A percentile compares a stretch with the other conserved stretches of the same genome.
These are phyloP conservation scores for Conidiobolus incongruus DNA, from an alignment of 371 early-diverging fungal species.

Conservation along the genomic window DNA sequence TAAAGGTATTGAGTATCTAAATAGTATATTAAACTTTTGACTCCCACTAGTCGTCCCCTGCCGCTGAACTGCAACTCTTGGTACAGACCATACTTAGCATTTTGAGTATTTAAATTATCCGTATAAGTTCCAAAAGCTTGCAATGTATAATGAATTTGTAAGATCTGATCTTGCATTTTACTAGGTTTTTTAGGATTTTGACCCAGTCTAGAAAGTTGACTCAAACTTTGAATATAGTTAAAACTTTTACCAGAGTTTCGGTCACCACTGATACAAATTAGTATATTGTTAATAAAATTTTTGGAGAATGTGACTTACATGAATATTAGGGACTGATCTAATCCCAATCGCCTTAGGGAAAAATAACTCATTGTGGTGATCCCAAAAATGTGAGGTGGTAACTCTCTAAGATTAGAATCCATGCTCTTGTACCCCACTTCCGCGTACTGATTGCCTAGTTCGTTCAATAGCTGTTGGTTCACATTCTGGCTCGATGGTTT, in stretches of 20 bases:
- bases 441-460: background rate
- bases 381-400: no score
- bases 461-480: no score
- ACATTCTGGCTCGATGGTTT: no score
- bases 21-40: no score
- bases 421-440: constrained; percentile 1
- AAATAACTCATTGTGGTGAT: no score
- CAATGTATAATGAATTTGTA: constrained; percentile 26
- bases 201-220: constrained; percentile 48
- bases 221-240: constrained; percentile 31
- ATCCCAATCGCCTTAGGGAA: no score
- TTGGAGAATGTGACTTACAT: no score
- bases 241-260: constrained; percentile 67
- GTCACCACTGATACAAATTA: constrained; percentile 40
- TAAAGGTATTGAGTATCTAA: no score
- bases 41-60: constrained; percentile 63
- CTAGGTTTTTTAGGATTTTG: background rate
- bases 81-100: constrained; percentile 53
- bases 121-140: constrained; percentile 56
- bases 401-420: no score
- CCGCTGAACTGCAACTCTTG: constrained; percentile 70
- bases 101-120: constrained; percentile 39
- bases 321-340: no score
- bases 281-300: no score
- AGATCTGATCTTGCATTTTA: background rate